phyloP scores from a whole-genome alignment of 2,329 filamentous ascomycete genomes.

The Myriosclerotinia curreyana region DNA sequence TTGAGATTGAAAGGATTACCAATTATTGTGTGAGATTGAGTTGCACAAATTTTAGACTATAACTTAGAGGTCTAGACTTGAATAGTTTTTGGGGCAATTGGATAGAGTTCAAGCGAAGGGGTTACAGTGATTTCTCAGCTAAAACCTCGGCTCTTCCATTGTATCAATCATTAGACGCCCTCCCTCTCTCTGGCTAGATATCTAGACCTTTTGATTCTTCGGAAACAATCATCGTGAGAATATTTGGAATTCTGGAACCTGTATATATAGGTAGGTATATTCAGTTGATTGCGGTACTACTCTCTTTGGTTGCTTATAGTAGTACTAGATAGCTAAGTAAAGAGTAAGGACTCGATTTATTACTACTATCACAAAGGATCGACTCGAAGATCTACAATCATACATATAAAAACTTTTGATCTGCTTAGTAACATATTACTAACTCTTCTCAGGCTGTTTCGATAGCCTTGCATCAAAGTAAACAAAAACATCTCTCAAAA shows the following conservation, averaged over 20 bases:
- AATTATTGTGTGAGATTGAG: constrained; percentile 2
- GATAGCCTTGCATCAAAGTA: neutral
- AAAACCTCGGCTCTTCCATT: constrained; percentile 12
- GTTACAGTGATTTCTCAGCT: constrained; percentile 6
- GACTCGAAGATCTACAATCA: too few species aligned
- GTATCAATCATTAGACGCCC: neutral
- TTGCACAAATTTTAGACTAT: neutral
- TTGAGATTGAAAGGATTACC: too few species aligned
- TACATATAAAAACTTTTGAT: too few species aligned
- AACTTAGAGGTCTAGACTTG: neutral
- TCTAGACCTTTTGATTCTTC: neutral
- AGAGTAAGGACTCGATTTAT: too few species aligned
- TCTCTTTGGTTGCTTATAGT: too few species aligned
- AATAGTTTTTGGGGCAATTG: neutral
- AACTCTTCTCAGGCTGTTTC: neutral
- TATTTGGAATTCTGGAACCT: neutral
- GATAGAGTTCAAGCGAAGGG: neutral
- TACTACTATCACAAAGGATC: too few species aligned
- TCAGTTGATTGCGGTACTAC: neutral
- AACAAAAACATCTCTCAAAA: too few species aligned
- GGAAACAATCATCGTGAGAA: neutral
- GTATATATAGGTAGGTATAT: too few species aligned
- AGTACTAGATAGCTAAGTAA: too few species aligned
- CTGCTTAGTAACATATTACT: neutral
- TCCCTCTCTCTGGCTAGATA: constrained; percentile 2